Conservation (phyloP, 2,329 filamentous ascomycete genomes). For the Aspergillus sp. region DNA sequence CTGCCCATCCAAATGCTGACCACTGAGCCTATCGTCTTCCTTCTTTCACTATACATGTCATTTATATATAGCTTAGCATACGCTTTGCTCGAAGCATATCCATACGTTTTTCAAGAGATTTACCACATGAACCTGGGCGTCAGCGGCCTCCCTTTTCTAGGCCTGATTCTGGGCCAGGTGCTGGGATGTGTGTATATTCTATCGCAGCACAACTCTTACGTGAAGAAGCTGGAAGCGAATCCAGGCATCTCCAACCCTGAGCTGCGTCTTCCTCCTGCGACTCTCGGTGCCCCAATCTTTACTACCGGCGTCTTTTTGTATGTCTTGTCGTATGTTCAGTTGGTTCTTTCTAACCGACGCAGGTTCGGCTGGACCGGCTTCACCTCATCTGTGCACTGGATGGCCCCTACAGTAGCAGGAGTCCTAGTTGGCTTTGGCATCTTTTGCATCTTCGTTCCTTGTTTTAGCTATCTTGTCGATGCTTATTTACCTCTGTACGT, state of each 20-base stretch:
- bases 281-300: slow-evolving; percentile 25
- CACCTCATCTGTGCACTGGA: slow-evolving; percentile 21
- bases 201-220: slow-evolving; percentile 18
- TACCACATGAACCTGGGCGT: slow-evolving; percentile 23
- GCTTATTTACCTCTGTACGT: slow-evolving; percentile 32
- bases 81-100: slow-evolving; percentile 21
- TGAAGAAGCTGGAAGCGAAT: slow-evolving; percentile 17
- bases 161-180: slow-evolving; percentile 19
- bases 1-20: slow-evolving; percentile 31
- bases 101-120: slow-evolving; percentile 23
- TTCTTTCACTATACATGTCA: slow-evolving; percentile 27
- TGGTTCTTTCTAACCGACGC: background rate
- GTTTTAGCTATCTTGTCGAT: slow-evolving; percentile 31
- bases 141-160: slow-evolving; percentile 25
- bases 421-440: slow-evolving; percentile 23
- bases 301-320: slow-evolving; percentile 30
- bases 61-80: slow-evolving; percentile 28
- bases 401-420: slow-evolving; percentile 15
- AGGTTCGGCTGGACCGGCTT: slow-evolving; percentile 28
- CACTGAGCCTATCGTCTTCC: slow-evolving; percentile 32
- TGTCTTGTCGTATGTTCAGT: background rate
- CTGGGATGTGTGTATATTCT: slow-evolving; percentile 17
- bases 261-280: slow-evolving; percentile 20
- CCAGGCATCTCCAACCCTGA: slow-evolving; percentile 17
- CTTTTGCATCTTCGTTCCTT: slow-evolving; percentile 23